Conservation (phyloP, 176 grass and related monocot species). For the Carex parvula region DNA sequence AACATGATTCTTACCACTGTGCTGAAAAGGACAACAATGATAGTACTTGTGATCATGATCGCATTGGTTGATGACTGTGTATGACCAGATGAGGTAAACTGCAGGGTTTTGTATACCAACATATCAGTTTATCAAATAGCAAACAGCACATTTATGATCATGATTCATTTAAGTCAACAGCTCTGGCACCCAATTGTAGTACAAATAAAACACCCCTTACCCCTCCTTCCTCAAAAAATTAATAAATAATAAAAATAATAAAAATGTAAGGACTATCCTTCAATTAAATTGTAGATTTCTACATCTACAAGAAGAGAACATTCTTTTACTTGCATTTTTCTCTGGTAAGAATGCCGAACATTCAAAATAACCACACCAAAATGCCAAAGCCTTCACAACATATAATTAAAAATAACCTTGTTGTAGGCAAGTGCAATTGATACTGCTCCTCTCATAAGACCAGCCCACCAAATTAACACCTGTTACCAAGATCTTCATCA, state of each 20-base stretch:
- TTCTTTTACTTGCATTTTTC: background rate
- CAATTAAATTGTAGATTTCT: background rate
- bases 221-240: background rate
- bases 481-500: constrained; percentile 32
- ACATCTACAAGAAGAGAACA: background rate
- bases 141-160: background rate
- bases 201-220: background rate
- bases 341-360: constrained; percentile 1
- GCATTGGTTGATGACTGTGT: constrained; percentile 58
- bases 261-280: background rate
- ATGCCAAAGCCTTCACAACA: constrained; percentile 20
- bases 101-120: constrained; percentile 27
- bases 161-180: background rate
- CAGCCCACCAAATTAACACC: constrained; percentile 93
- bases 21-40: constrained; percentile 97
- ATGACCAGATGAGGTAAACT: constrained; percentile 74
- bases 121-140: constrained; percentile 1
- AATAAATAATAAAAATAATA: background rate
- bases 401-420: constrained; percentile 53
- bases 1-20: constrained; percentile 58
- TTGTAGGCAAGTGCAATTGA: constrained; percentile 99
- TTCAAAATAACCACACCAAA: constrained; percentile 13
- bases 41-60: constrained; percentile 90
- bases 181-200: background rate
- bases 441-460: constrained; percentile 99